Percentiles rank a stretch among this genome's conserved stretches.
phyloP scores from a whole-genome alignment of 148 eudicot species.

The Beta vulgaris region DNA sequence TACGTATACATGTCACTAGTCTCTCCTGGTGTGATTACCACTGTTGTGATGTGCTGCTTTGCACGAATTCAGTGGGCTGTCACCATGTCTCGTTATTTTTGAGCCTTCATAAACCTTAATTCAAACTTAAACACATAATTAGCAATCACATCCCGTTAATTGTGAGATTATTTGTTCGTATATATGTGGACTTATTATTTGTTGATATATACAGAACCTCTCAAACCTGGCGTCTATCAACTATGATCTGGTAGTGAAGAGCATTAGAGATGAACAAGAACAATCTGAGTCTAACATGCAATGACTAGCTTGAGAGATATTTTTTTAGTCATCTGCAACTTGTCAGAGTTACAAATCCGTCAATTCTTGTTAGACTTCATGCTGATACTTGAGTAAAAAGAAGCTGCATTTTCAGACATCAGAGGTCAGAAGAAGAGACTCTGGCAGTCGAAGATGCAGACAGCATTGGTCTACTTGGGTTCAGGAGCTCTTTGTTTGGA shows the following conservation, averaged over 20 bases:
- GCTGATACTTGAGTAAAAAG: not conserved
- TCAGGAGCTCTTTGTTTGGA: constrained; percentile 9
- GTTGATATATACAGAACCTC: constrained; percentile 59
- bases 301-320: constrained; percentile 27
- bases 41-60: not conserved
- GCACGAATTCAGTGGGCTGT: not conserved
- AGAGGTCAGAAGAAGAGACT: not conserved
- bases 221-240: constrained; percentile 96
- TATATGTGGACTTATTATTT: not conserved
- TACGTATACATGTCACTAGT: not conserved
- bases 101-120: not conserved
- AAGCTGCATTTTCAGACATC: not conserved
- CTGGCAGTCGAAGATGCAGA: constrained; percentile 7
- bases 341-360: not conserved
- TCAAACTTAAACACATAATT: not conserved
- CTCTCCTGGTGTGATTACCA: not conserved
- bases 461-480: constrained; percentile 3
- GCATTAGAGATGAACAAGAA: constrained; percentile 53
- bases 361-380: not conserved
- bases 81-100: not conserved
- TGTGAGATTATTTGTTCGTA: not conserved
- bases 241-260: constrained; percentile 77
- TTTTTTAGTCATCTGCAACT: constrained; percentile 12
- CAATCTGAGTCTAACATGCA: constrained; percentile 36
- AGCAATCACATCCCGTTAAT: not conserved